Evolutionary conservation across 2,329 filamentous ascomycete species (phyloP), one percentile per base, ranked within the genome.

Genomic region (Cercospora sp.): DNA sequence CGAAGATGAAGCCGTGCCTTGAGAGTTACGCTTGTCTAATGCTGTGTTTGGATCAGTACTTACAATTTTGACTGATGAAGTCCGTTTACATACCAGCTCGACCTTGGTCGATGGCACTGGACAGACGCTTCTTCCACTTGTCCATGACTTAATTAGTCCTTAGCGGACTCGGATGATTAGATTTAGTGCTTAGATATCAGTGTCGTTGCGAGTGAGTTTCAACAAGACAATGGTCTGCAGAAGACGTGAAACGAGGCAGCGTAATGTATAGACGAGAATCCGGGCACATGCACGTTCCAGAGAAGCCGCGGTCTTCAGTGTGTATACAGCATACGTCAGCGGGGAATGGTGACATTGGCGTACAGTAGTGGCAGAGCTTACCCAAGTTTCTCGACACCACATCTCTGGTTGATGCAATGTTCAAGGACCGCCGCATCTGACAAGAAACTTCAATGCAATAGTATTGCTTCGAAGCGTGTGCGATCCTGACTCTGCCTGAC

Each of bases 341-440:
- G 62, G 62, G 62, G 62, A 53, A 24, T 65, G 62, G 6, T 57
- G 62, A 65, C 51, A 58, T 58, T 65, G 51, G 62, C 62, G 34
- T 57, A 43, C 62, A 59, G 18, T 65, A 65, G 51, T 34, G 34
- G 49, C 61, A 57, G 30, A 64, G 61, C 61, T 64, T 37, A 55
- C 61, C 61, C 45, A 37, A 53, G 28, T 57, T 64, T 57, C 45
- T 37, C 28, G n/a, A 57, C 61, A 16, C 43, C 61, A 64, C 24
- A 32, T 21, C 61, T 51, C 12, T 21, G 7, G 16, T 51, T 53
- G 49, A 18, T 34, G 4, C 28, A 21, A 61, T 61, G 37, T 21
- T 28, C 16, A 40, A 40, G 5, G 24, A 1, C 58, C 18, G 18
- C 59, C 13, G 16, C 32, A 61, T 12, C 16, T 8, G 37, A 2